phyloP scores from a whole-genome alignment of 768 basidiomycete genomes.

The Serendipita sp. region DNA sequence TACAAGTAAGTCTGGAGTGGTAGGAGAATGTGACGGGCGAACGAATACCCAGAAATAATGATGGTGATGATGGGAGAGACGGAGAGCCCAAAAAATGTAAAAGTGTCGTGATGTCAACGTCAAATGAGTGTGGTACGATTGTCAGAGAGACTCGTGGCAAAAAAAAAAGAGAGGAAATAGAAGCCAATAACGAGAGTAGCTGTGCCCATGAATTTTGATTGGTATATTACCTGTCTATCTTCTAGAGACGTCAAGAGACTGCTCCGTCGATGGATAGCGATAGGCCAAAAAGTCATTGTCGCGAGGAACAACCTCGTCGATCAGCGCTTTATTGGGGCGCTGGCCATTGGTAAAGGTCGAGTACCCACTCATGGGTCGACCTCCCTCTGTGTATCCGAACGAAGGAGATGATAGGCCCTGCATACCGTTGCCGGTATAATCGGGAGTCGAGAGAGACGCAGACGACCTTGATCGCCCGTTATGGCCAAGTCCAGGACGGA shows the following conservation, averaged over 20 bases:
- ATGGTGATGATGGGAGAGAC: background rate
- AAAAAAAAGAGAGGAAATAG: background rate
- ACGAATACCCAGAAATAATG: background rate
- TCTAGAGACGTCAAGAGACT: conserved; percentile 45
- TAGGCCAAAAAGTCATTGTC: conserved; percentile 75
- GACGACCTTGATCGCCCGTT: conserved; percentile 22
- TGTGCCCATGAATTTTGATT: background rate
- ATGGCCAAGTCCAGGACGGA: conserved; percentile 12
- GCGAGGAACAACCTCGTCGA: conserved; percentile 65
- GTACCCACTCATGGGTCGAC: conserved; percentile 29
- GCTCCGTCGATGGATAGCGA: conserved; percentile 67
- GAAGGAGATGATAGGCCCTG: conserved; percentile 20
- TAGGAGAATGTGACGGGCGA: background rate
- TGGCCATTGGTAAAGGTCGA: conserved; percentile 41
- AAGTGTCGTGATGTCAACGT: background rate
- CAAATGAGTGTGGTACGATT: background rate
- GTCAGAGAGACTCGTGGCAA: background rate
- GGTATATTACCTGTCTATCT: conserved; percentile 15
- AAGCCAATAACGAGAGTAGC: background rate
- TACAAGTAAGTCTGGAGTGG: background rate
- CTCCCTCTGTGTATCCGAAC: conserved; percentile 34
- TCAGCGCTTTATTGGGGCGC: conserved; percentile 44
- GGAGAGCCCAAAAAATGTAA: background rate
- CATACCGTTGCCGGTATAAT: conserved; percentile 29
- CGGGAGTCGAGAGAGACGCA: conserved; percentile 33